Conservation (phyloP, 176 grass and related monocot species). For the Lolium perenne region DNA sequence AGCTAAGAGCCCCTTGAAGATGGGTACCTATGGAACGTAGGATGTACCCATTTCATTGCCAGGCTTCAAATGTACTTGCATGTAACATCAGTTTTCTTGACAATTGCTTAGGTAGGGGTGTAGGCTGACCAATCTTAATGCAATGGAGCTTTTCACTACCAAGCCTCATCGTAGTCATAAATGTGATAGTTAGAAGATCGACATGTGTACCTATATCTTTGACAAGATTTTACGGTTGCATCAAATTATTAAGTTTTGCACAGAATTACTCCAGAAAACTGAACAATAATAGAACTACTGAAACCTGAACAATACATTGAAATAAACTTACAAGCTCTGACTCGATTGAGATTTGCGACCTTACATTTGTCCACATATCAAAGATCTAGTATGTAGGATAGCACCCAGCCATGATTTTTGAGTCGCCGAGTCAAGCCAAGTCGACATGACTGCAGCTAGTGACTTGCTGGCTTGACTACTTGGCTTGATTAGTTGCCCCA, state of each 20-base stretch:
- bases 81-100: conserved; percentile 35
- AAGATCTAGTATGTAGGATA: conserved; percentile 8
- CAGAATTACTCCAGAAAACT: neutral
- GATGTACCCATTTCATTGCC: conserved; percentile 12
- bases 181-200: conserved; percentile 6
- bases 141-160: conserved; percentile 7
- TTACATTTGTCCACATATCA: neutral
- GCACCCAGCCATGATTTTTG: neutral
- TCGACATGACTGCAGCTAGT: too few species aligned
- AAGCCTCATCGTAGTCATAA: neutral
- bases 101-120: conserved; percentile 10
- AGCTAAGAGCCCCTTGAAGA: conserved; percentile 28
- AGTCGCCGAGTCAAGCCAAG: too few species aligned
- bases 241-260: conserved; percentile 24
- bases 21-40: conserved; percentile 3
- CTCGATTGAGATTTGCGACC: neutral
- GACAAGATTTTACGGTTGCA: neutral
- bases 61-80: conserved; percentile 21
- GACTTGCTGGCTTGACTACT: too few species aligned
- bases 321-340: conserved; percentile 1
- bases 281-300: neutral
- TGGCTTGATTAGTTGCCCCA: too few species aligned
- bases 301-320: neutral
- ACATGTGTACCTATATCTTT: conserved; percentile 2
- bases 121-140: conserved; percentile 2